Evolutionary conservation across 805 yeast genomes (phyloP).

Genomic region (Pichia sporocuriosa): DNA sequence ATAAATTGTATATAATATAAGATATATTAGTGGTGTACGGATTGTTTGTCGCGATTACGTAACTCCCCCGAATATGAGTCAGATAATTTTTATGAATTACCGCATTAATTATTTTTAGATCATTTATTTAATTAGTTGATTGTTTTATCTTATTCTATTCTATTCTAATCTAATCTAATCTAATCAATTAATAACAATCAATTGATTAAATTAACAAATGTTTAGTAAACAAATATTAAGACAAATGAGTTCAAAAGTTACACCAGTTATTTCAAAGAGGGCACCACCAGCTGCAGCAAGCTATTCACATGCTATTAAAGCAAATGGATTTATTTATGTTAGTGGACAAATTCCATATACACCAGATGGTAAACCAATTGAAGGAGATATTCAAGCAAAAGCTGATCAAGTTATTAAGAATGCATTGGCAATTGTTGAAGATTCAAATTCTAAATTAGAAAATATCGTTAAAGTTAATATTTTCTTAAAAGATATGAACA

Average conservation of each 20-base stretch:
- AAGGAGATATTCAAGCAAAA: constrained; percentile 69
- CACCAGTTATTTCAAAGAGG: constrained; percentile 51
- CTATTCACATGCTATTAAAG: constrained; percentile 93
- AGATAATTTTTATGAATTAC: no score
- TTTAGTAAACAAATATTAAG: constrained; percentile 13
- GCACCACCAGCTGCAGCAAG: constrained; percentile 98
- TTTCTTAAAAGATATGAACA: constrained; percentile 84
- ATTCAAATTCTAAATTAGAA: constrained; percentile 76
- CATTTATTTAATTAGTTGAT: no score
- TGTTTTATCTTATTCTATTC: no score
- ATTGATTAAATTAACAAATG: not conserved
- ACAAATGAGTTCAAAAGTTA: constrained; percentile 30
- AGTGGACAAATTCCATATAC: constrained; percentile 95
- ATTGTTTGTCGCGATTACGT: no score
- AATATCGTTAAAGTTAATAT: constrained; percentile 83
- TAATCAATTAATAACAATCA: no score
- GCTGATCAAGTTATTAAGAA: constrained; percentile 70
- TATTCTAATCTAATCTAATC: no score
- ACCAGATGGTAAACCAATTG: constrained; percentile 70
- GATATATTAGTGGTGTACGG: no score
- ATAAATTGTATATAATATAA: no score
- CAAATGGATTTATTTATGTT: constrained; percentile 80
- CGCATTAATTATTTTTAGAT: no score
- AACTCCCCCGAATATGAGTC: no score
- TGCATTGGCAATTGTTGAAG: constrained; percentile 66